phyloP scores from a whole-genome alignment of 164 flowering plant species.

The Dillenia suffruticosa region DNA sequence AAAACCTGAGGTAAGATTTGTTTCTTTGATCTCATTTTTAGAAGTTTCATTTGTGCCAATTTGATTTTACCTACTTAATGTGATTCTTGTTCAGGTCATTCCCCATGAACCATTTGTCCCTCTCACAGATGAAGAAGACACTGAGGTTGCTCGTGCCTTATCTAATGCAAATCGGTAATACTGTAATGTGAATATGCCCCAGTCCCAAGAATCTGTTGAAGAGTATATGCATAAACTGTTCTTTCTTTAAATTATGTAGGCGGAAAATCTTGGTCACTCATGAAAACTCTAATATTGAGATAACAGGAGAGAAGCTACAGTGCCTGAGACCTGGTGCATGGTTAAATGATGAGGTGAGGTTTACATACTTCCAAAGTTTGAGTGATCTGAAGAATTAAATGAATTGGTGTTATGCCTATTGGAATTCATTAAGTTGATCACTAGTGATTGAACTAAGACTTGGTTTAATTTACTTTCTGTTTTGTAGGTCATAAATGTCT shows the following conservation, averaged over 20 bases:
- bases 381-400: background rate
- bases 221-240: background rate
- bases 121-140: slow-evolving; percentile 69
- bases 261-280: slow-evolving; percentile 58
- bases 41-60: background rate
- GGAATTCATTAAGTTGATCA: no score
- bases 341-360: slow-evolving; percentile 93
- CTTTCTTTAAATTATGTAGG: slow-evolving; percentile 30
- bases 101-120: slow-evolving; percentile 49
- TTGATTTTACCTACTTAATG: background rate
- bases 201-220: background rate
- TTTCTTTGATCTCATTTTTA: background rate
- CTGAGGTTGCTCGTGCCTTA: slow-evolving; percentile 53
- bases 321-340: slow-evolving; percentile 77
- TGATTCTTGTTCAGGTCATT: slow-evolving; percentile 31
- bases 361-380: background rate
- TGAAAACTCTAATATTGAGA: slow-evolving; percentile 69
- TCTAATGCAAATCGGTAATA: slow-evolving; percentile 43
- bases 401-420: no score
- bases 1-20: slow-evolving; percentile 34
- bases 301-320: slow-evolving; percentile 64
- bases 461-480: background rate
- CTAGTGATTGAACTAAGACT: background rate
- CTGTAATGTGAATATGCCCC: background rate
- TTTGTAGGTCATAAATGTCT: slow-evolving; percentile 84